Percentiles rank a stretch among this genome's conserved stretches.
Evolutionary conservation across 495 filamentous ascomycete genomes (phyloP).

Genomic region (Neurospora terricola): DNA sequence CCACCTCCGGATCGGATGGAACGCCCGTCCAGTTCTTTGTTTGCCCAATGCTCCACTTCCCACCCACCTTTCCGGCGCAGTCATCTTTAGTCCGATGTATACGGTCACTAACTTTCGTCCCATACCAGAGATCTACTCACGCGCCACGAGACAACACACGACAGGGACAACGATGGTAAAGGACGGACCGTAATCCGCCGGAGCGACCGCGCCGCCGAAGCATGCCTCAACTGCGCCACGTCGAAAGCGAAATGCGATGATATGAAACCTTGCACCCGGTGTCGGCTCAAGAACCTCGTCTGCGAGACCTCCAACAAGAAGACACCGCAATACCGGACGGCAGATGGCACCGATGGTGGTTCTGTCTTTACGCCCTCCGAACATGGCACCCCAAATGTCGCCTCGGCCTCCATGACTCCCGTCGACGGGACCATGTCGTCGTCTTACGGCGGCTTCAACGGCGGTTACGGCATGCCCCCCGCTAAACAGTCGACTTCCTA

Average conservation of each 20-base stretch:
- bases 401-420: neutral
- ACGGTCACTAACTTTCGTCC: neutral
- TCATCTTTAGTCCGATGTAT: neutral
- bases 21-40: neutral
- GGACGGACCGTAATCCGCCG: conserved; percentile 11
- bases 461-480: neutral
- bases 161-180: conserved; percentile 12
- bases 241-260: conserved; percentile 19
- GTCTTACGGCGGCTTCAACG: neutral
- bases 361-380: neutral
- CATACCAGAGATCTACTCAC: conserved; percentile 13
- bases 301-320: conserved; percentile 8
- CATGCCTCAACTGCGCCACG: conserved; percentile 11
- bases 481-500: neutral
- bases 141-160: conserved; percentile 17
- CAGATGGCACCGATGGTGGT: neutral
- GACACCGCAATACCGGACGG: conserved; percentile 5
- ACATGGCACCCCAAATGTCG: neutral
- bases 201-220: conserved; percentile 13
- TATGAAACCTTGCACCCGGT: conserved; percentile 17
- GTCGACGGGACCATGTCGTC: neutral
- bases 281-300: conserved; percentile 6
- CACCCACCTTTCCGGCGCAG: neutral
- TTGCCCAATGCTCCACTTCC: neutral
- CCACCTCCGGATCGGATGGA: neutral